Base-by-base conservation (phyloP, 2,329 filamentous ascomycete species). In the Aspergillus pseudotamarii region DNA sequence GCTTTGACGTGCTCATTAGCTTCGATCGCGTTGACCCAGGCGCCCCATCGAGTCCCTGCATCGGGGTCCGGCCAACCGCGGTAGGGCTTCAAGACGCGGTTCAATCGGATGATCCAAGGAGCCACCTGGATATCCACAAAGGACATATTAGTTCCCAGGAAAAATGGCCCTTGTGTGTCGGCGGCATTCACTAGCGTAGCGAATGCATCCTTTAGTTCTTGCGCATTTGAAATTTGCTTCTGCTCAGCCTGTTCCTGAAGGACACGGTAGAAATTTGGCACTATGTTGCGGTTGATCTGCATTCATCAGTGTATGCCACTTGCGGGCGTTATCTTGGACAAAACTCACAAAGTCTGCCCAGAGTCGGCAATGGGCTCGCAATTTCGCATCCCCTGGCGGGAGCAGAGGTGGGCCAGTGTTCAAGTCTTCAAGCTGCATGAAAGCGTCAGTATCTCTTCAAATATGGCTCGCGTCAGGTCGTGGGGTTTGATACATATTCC, bases 121-220 rank as follows among this genome's bases (percentile, higher is more conserved):
- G 91, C 91, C 53, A 93, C 84, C 71, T 93, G 89, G 19, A 93
- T 83, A 68, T 94, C 91, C 0, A 94, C 91, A 60, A 92, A 88
- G 0, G 81, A 83, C 60, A 89, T 80, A 1, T 81, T 69, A 0
- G 75, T 68, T 9, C 87, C 87, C 68, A 84, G 83, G 73, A 94
- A 94, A 75, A 90, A 93, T 0, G 91, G 91, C 0, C 91, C 91
- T 58, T 83, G 72, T 23, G 79, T 66, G 71, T 88, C 79, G 0
- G 86, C 86, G 0, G 85, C 86, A 34, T 84, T 81, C 53, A 89
- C 84, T 0, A 89, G 75, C 61, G 84, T 89, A 70, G 82, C 79
- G 68, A 96, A 90, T 61, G 91, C 85, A 34, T 80, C 81, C 66
- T 88, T 87, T 32, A 96, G 83, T 64, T 87, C 86, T 55, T 85